Conservation (phyloP, 1,139 yeast genomes). For the Pichia sp. region DNA sequence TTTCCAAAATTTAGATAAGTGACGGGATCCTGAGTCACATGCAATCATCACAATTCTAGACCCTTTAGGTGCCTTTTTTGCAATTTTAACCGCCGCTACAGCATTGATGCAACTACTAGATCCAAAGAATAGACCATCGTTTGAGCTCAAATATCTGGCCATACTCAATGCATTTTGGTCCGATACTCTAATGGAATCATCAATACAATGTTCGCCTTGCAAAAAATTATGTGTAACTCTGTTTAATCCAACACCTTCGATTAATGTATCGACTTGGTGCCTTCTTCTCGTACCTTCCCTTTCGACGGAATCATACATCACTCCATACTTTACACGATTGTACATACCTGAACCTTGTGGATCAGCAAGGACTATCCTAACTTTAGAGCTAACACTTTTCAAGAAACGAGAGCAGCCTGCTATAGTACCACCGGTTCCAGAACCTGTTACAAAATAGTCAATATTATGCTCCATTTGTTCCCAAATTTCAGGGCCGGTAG, state of each 20-base stretch:
- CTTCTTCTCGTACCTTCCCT: slow-evolving; percentile 89
- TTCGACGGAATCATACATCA: slow-evolving; percentile 85
- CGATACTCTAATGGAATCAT: slow-evolving; percentile 70
- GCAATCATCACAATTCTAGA: slow-evolving; percentile 77
- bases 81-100: slow-evolving; percentile 74
- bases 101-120: slow-evolving; percentile 90
- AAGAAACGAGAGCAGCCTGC: slow-evolving; percentile 77
- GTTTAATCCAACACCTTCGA: slow-evolving; percentile 91
- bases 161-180: slow-evolving; percentile 77
- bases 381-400: slow-evolving; percentile 40
- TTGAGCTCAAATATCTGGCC: slow-evolving; percentile 75
- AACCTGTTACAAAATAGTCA: slow-evolving; percentile 77
- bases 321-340: slow-evolving; percentile 80
- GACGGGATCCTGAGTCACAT: slow-evolving; percentile 89
- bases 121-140: slow-evolving; percentile 89
- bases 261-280: slow-evolving; percentile 91
- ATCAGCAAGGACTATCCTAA: slow-evolving; percentile 64
- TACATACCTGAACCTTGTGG: slow-evolving; percentile 94
- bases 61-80: slow-evolving; percentile 48
- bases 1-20: slow-evolving; percentile 88
- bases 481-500: slow-evolving; percentile 90
- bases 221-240: slow-evolving; percentile 76
- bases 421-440: slow-evolving; percentile 73
- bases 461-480: slow-evolving; percentile 55
- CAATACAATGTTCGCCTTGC: slow-evolving; percentile 63